phyloP scores from a whole-genome alignment of 495 filamentous ascomycete genomes.

The Lasiosphaeriaceae sp. region DNA sequence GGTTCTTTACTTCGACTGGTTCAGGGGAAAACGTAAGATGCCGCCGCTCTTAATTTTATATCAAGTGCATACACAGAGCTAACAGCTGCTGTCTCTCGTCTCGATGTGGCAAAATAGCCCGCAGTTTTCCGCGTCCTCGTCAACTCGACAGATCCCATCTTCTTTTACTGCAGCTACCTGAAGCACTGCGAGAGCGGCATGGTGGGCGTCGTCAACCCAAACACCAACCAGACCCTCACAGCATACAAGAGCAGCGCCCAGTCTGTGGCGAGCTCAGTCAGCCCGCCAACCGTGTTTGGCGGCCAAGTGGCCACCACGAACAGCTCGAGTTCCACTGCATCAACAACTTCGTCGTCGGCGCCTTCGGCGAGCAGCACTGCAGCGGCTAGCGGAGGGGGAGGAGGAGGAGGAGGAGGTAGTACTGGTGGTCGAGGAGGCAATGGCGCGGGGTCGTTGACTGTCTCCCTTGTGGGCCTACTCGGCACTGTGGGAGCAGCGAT shows the following conservation, averaged over 20 bases:
- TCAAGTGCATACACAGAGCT: not conserved
- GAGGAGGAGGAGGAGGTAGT: too few species aligned
- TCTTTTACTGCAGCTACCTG: constrained; percentile 44
- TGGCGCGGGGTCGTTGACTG: too few species aligned
- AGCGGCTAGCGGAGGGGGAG: not conserved
- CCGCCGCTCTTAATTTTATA: not conserved
- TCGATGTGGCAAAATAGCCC: not conserved
- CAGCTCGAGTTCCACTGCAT: not conserved
- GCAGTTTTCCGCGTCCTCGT: constrained; percentile 41
- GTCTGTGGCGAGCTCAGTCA: not conserved
- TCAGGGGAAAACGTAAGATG: constrained; percentile 17
- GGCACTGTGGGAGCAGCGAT: too few species aligned
- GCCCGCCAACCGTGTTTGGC: not conserved
- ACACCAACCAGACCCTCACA: not conserved
- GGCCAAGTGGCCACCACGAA: not conserved
- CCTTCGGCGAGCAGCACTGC: not conserved
- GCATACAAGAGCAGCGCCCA: not conserved
- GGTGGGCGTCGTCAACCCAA: constrained; percentile 29
- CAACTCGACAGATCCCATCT: constrained; percentile 48
- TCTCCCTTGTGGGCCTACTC: too few species aligned
- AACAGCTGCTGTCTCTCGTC: not conserved
- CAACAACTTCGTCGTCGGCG: not conserved
- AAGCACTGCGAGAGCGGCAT: constrained; percentile 43
- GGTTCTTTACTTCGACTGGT: constrained; percentile 26
- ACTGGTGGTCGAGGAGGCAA: too few species aligned